Evolutionary conservation across 2,329 filamentous ascomycete genomes (phyloP), one percentile per base, ranked within the genome.

Genomic region (Beauveria rudraprayagi): DNA sequence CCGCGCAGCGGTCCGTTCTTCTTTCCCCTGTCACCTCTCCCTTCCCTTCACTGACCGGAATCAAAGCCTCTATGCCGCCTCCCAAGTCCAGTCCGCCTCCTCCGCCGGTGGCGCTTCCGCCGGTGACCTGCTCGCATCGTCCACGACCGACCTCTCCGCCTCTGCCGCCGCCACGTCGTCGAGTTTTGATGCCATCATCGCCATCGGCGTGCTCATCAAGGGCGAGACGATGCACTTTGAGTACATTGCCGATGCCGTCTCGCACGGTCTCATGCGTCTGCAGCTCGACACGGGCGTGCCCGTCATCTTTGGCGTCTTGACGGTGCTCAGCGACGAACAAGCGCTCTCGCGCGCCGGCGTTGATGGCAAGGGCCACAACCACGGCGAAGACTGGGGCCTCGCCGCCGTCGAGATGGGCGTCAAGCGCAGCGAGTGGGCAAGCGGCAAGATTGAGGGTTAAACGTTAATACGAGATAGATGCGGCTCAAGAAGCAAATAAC

Each of bases 191-290:
- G 94, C 94, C 64, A 86, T 99, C 65, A 92, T 99, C 66, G 92
- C 94, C 58, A 90, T 99, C 67, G 94, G 94, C 61, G 92, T 96
- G 61, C 84, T 99, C 63, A 97, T 99, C 78, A 99, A 99, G 80
- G 94, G 94, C 73, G 90, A 96, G 77, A 97, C 94, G 7, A 97
- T 97, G 92, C 94, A 99, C 77, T 99, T 99, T 71, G 94, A 99
- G 77, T 97, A 99, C 78, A 99, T 99, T 69, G 84, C 92, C 47
- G 94, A 97, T 66, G 85, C 91, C 46, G 92, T 95, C 7, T 91
- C 87, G 62, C 91, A 96, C 64, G 94, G 91, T 7, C 81, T 99
- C 63, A 99, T 99, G 94, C 87, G 91, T 65, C 87, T 97, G 62
- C 92, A 96, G 75, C 80, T 97, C 60, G 93, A 99, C 73, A 87